Percentiles rank a stretch among this genome's conserved stretches.
Evolutionary conservation across 108 stramenopile genomes (phyloP).

Genomic region (Stephanodiscus triporus): DNA sequence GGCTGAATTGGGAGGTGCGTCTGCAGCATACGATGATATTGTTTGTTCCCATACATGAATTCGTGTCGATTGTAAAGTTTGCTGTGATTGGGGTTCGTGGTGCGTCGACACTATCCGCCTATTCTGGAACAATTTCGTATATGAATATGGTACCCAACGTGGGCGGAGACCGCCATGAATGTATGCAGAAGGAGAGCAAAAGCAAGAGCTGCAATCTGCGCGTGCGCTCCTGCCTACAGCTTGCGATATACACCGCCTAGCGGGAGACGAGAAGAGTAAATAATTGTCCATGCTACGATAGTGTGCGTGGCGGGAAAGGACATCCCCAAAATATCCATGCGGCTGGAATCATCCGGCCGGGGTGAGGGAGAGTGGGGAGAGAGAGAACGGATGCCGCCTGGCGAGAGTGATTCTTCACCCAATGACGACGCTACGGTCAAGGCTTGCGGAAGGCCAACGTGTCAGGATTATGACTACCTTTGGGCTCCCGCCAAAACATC

Average conservation of each 20-base stretch:
- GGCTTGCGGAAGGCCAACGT: too few relatives aligned
- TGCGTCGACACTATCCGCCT: background rate
- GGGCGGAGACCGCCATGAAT: background rate
- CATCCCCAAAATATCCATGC: too few relatives aligned
- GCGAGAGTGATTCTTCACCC: too few relatives aligned
- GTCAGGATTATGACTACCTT: too few relatives aligned
- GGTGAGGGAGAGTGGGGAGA: too few relatives aligned
- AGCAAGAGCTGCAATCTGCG: background rate
- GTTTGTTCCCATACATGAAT: constrained; percentile 32
- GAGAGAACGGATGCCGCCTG: too few relatives aligned
- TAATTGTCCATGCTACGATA: too few relatives aligned
- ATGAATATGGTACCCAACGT: background rate
- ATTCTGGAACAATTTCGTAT: background rate
- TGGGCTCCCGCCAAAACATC: too few relatives aligned
- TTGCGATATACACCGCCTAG: background rate
- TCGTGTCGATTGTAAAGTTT: background rate
- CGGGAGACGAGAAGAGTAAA: background rate
- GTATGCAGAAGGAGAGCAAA: background rate
- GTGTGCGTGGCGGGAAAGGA: too few relatives aligned
- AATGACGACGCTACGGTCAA: too few relatives aligned
- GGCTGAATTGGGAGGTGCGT: constrained; percentile 15
- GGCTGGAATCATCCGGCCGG: too few relatives aligned
- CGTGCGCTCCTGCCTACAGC: constrained; percentile 3
- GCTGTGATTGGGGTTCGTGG: background rate
- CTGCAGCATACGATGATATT: constrained; percentile 22